Evolutionary conservation across 441 rosid genomes (phyloP).

Genomic region (Macaranga tanarius): DNA sequence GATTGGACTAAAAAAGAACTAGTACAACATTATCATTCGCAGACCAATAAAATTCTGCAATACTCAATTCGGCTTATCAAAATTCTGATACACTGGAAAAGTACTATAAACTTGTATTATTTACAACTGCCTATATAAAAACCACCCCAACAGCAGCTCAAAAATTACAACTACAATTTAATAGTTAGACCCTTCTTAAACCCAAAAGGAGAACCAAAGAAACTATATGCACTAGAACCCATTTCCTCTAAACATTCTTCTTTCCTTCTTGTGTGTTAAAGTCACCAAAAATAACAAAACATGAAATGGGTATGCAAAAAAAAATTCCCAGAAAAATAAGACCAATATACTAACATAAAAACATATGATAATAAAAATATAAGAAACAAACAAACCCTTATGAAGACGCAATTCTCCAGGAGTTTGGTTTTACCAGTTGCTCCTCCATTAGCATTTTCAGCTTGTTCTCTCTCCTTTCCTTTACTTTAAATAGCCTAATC

Average conservation of each 20-base stretch:
- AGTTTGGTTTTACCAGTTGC: constrained; percentile 67
- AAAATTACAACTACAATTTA: not conserved
- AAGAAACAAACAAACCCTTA: constrained; percentile 51
- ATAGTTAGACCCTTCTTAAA: not conserved
- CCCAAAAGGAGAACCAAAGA: not conserved
- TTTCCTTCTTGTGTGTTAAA: not conserved
- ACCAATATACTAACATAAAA: not conserved
- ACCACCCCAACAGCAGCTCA: not conserved
- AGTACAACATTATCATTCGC: not conserved
- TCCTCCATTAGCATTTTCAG: constrained; percentile 71
- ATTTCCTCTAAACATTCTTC: not conserved
- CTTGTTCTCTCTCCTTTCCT: constrained; percentile 88
- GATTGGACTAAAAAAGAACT: no score
- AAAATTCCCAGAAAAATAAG: not conserved
- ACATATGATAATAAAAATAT: not conserved
- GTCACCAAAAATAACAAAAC: not conserved
- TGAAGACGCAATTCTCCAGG: constrained; percentile 96
- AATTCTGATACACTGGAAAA: not conserved
- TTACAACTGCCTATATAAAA: not conserved
- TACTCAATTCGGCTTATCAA: not conserved
- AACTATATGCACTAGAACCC: not conserved
- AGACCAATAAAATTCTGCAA: not conserved
- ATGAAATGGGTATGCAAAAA: no score
- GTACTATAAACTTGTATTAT: not conserved
- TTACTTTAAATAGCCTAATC: constrained; percentile 92